Base-by-base conservation (phyloP, 1,284 basidiomycete species). In the Leccinum angustisporum region DNA sequence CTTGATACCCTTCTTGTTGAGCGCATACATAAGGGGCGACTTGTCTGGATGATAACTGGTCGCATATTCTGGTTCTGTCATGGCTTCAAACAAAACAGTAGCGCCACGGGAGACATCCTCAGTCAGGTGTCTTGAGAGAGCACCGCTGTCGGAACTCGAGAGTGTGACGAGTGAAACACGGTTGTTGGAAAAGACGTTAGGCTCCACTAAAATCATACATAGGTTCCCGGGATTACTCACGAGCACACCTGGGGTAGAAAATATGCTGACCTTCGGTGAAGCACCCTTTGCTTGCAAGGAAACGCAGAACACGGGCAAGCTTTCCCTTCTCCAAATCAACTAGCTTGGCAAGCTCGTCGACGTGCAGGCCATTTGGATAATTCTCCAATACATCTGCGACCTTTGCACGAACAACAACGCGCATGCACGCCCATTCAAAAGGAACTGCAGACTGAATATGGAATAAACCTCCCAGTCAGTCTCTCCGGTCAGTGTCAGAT, bases 271-370 rank as follows among this genome's bases (percentile, higher is more conserved):
- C 67, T 66, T 78, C 77, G 2, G 55, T 63, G 54, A 77, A 77
- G 56, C 74, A 71, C 21, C 76, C 73, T 54, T 75, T 70, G 14
- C 68, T 67, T 2, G 70, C 70, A 18, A 78, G 70, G 8, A 71
- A 56, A 36, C 76, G 76, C 43, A 77, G 68, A 14, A 75, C 56
- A 6, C 77, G 72, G 53, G 65, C 54, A 16, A 75, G 67, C 46
- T 75, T 75, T 1, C 63, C 67, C 31, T 60, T 63, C 46, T 75
- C 74, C 31, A 75, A 40, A 5, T 58, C 58, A 25, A 71, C 66
- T 36, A 64, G 54, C 38, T 56, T 57, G 38, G 73, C 56, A 14
- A 74, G 66, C 53, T 67, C 64, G 14, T 65, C 59, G 4, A 74
- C 62, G 33, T 68, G 65, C 21, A 75, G 61, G 21, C 73, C 75